Evolutionary conservation across 1,139 yeast species (phyloP).

Genomic region (Spencermartinsiella ligniputridi): DNA sequence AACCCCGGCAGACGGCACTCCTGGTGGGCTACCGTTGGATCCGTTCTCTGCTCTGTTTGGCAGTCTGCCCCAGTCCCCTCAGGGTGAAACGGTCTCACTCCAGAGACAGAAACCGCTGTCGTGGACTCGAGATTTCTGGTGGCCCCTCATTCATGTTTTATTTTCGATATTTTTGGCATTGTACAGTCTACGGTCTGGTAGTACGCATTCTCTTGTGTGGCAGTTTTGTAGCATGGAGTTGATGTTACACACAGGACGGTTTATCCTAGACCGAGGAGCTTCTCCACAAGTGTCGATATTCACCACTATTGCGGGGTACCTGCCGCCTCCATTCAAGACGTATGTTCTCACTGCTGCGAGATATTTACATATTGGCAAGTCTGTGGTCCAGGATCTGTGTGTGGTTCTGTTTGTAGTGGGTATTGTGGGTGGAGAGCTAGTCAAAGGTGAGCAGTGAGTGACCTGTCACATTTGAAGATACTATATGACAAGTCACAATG

Average conservation of each 20-base stretch:
- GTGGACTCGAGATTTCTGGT: constrained; percentile 12
- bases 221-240: constrained; percentile 32
- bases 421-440: constrained; percentile 8
- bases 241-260: constrained; percentile 30
- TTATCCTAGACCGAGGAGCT: constrained; percentile 29
- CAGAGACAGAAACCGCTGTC: background rate
- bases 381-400: constrained; percentile 30
- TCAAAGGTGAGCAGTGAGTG: too few relatives aligned
- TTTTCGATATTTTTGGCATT: constrained; percentile 18
- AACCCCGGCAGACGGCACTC: background rate
- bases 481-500: too few relatives aligned
- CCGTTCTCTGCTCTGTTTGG: constrained; percentile 13
- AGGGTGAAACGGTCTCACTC: background rate
- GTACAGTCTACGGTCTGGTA: constrained; percentile 5
- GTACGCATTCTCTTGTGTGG: constrained; percentile 15
- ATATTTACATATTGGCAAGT: constrained; percentile 23
- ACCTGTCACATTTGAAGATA: too few relatives aligned
- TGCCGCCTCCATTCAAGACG: constrained; percentile 29
- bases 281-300: constrained; percentile 27
- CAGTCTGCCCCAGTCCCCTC: constrained; percentile 1
- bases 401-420: constrained; percentile 31
- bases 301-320: constrained; percentile 25
- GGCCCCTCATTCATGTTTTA: constrained; percentile 28
- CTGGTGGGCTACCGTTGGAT: constrained; percentile 9
- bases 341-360: constrained; percentile 28